Evolutionary conservation across 495 filamentous ascomycete species (phyloP).

Genomic region (Lophiostoma macrostomum): DNA sequence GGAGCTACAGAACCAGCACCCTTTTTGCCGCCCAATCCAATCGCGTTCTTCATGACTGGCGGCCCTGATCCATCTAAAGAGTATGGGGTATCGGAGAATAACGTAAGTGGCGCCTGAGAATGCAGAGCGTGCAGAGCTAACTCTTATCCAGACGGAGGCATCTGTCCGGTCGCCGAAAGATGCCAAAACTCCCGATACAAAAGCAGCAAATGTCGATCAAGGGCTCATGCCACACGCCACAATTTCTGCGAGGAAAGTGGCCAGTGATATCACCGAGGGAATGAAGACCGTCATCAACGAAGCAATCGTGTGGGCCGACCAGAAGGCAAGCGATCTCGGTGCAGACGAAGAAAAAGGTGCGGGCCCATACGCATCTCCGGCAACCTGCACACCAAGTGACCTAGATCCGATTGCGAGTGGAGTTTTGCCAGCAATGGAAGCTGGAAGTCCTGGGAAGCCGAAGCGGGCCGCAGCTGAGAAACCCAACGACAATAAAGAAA

Average conservation of each 20-base stretch:
- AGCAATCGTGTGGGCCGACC: not conserved
- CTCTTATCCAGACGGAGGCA: not conserved
- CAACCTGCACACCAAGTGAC: not conserved
- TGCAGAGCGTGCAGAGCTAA: not conserved
- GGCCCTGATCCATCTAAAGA: no score
- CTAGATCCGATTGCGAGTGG: not conserved
- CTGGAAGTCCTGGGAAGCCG: not conserved
- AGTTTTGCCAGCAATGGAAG: slow-evolving; percentile 1
- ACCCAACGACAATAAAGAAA: not conserved
- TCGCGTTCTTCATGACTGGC: no score
- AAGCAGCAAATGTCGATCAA: not conserved
- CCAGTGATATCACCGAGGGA: not conserved
- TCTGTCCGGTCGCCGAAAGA: no score
- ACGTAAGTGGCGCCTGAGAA: no score
- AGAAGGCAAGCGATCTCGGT: not conserved
- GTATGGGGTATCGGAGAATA: no score
- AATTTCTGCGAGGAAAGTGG: not conserved
- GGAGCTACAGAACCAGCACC: no score
- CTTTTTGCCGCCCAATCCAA: no score
- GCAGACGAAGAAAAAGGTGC: not conserved
- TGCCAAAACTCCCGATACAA: not conserved
- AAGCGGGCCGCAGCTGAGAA: not conserved
- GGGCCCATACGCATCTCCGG: slow-evolving; percentile 1
- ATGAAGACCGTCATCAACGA: slow-evolving; percentile 3
- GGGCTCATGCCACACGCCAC: slow-evolving; percentile 2